These are phyloP conservation scores for Schizosaccharomyces cryophilus DNA, from an alignment of 805 yeast genomes.

Conservation along the genomic window DNA sequence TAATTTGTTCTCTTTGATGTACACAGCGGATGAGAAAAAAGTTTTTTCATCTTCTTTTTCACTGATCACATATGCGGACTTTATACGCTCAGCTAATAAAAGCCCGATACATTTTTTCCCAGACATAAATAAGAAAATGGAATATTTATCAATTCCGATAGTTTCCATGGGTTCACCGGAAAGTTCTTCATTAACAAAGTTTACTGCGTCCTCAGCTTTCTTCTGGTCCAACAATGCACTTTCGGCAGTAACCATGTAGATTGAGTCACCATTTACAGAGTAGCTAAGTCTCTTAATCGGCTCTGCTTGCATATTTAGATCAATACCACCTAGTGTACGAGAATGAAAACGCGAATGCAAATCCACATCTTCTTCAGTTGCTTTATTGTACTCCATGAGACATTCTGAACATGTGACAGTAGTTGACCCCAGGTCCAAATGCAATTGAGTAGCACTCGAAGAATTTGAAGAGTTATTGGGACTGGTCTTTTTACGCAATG, in stretches of 20 bases:
- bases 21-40: not conserved
- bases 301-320: not conserved
- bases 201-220: not conserved
- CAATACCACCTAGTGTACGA: not conserved
- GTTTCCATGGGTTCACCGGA: not conserved
- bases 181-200: not conserved
- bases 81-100: not conserved
- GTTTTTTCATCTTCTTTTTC: not conserved
- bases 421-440: not conserved
- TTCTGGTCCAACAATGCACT: not conserved
- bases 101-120: not conserved
- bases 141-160: not conserved
- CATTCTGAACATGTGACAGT: not conserved
- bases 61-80: not conserved
- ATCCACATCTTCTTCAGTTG: not conserved
- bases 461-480: not conserved
- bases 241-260: not conserved
- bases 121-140: not conserved
- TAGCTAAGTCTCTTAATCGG: not conserved
- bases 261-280: not conserved
- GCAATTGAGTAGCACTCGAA: not conserved
- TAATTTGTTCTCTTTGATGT: not conserved
- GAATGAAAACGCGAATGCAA: not conserved
- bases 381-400: not conserved
- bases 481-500: not conserved